Evolutionary conservation across 2,329 filamentous ascomycete species (phyloP).

Genomic region (Cladophialophora yegresii): DNA sequence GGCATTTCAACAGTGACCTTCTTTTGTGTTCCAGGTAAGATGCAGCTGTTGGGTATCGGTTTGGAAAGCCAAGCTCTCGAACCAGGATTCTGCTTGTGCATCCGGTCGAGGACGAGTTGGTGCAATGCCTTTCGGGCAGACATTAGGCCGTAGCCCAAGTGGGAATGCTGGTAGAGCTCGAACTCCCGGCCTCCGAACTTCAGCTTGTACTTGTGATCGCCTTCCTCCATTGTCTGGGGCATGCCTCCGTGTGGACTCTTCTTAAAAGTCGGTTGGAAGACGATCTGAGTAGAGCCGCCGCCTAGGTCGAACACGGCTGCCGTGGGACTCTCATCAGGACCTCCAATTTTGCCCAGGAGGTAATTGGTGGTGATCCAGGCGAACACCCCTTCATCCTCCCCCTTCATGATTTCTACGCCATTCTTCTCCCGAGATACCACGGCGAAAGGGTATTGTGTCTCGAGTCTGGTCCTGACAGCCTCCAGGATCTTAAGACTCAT

Average conservation of each 20-base stretch:
- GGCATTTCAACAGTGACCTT: constrained; percentile 72
- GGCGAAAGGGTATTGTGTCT: constrained; percentile 90
- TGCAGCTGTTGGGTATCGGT: constrained; percentile 80
- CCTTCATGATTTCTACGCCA: constrained; percentile 96
- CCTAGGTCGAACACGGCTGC: constrained; percentile 95
- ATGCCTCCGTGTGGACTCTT: constrained; percentile 71
- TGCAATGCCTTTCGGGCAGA: constrained; percentile 87
- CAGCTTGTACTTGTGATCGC: constrained; percentile 94
- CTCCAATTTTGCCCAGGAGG: constrained; percentile 94
- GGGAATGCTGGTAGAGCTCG: constrained; percentile 95
- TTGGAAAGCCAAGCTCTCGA: constrained; percentile 68
- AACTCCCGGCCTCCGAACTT: constrained; percentile 89
- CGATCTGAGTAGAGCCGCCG: constrained; percentile 96
- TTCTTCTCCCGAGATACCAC: constrained; percentile 82
- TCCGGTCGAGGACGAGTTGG: constrained; percentile 69
- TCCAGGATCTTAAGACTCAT: constrained; percentile 81
- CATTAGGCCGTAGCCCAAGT: constrained; percentile 96
- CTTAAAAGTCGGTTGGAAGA: constrained; percentile 94
- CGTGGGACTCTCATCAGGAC: constrained; percentile 83
- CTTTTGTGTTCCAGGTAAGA: constrained; percentile 75
- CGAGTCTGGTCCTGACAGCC: constrained; percentile 78
- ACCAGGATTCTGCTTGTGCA: constrained; percentile 63
- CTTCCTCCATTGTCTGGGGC: constrained; percentile 79
- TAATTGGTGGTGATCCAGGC: constrained; percentile 99
- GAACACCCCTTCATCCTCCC: constrained; percentile 94